These are phyloP conservation scores for Pezizomycotina sp. DNA, from an alignment of 2,329 filamentous ascomycete species.

Conservation along the genomic window DNA sequence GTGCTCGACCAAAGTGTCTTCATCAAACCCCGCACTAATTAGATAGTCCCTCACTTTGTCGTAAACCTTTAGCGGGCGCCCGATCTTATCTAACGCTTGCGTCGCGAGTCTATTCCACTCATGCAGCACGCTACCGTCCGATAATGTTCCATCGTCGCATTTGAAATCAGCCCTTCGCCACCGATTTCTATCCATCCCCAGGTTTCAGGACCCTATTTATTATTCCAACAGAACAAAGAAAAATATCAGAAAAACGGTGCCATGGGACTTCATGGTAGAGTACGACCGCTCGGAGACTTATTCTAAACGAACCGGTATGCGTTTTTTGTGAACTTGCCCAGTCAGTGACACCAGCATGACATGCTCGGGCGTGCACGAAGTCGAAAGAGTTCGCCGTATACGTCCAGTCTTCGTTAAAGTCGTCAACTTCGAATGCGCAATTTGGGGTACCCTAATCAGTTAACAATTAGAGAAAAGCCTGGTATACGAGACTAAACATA, in stretches of 20 bases:
- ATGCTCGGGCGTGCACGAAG: conserved; percentile 40
- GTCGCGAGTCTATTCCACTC: conserved; percentile 16
- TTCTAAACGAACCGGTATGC: conserved; percentile 20
- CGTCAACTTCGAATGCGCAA: conserved; percentile 27
- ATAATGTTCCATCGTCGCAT: conserved; percentile 18
- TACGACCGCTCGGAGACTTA: conserved; percentile 1
- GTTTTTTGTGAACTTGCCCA: conserved; percentile 30
- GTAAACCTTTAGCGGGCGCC: conserved; percentile 13
- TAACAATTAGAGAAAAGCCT: not conserved
- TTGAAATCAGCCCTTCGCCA: conserved; percentile 17
- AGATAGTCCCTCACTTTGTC: no score
- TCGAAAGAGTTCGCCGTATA: conserved; percentile 35
- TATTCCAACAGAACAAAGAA: not conserved
- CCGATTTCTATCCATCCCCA: conserved; percentile 33
- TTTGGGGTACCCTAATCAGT: conserved; percentile 19
- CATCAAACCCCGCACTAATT: no score
- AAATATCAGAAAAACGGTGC: not conserved
- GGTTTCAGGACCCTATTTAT: conserved; percentile 30
- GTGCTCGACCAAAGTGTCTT: no score
- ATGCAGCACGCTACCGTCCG: conserved; percentile 9
- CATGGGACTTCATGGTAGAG: not conserved
- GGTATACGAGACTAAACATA: conserved; percentile 8
- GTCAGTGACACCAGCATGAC: conserved; percentile 41
- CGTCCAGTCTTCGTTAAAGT: conserved; percentile 27
- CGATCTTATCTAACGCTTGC: conserved; percentile 7